phyloP scores from a whole-genome alignment of 2,329 filamentous ascomycete species.

The Penicillium oxalicum region DNA sequence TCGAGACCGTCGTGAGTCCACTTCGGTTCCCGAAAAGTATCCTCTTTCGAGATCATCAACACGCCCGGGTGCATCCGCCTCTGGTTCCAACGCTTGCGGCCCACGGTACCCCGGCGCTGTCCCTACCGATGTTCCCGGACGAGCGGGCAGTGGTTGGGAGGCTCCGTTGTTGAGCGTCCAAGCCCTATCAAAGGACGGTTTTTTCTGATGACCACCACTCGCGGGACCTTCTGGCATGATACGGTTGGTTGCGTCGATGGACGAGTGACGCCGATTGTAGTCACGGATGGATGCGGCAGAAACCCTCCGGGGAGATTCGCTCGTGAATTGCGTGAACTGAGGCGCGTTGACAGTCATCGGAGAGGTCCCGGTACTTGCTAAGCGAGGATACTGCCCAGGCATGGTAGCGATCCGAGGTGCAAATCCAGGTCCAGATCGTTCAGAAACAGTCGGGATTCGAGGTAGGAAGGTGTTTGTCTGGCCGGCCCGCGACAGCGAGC shows the following conservation, averaged over 20 bases:
- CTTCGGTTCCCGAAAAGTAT: slow-evolving; percentile 87
- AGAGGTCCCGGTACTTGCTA: slow-evolving; percentile 35
- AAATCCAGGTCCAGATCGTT: slow-evolving; percentile 26
- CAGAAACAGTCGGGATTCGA: slow-evolving; percentile 39
- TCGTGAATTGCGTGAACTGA: slow-evolving; percentile 35
- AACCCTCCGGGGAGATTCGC: slow-evolving; percentile 48
- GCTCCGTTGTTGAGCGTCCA: slow-evolving; percentile 49
- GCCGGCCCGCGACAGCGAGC: slow-evolving; percentile 38
- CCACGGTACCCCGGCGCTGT: slow-evolving; percentile 19
- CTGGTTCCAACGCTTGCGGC: slow-evolving; percentile 23
- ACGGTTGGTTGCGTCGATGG: slow-evolving; percentile 61
- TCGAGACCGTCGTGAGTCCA: slow-evolving; percentile 63
- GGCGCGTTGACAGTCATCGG: slow-evolving; percentile 42
- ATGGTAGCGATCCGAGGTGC: slow-evolving; percentile 21
- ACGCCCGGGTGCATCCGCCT: slow-evolving; percentile 28
- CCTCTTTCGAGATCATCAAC: slow-evolving; percentile 69
- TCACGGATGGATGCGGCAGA: slow-evolving; percentile 79
- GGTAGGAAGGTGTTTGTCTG: slow-evolving; percentile 38
- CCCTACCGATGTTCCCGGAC: slow-evolving; percentile 31
- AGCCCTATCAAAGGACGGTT: slow-evolving; percentile 53
- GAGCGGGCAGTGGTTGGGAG: slow-evolving; percentile 27
- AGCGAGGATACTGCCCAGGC: slow-evolving; percentile 27
- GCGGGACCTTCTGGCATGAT: slow-evolving; percentile 24
- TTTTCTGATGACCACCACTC: slow-evolving; percentile 46
- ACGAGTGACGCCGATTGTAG: slow-evolving; percentile 80